Conservation (phyloP, 2,329 filamentous ascomycete genomes). For the Neurospora crassa region DNA sequence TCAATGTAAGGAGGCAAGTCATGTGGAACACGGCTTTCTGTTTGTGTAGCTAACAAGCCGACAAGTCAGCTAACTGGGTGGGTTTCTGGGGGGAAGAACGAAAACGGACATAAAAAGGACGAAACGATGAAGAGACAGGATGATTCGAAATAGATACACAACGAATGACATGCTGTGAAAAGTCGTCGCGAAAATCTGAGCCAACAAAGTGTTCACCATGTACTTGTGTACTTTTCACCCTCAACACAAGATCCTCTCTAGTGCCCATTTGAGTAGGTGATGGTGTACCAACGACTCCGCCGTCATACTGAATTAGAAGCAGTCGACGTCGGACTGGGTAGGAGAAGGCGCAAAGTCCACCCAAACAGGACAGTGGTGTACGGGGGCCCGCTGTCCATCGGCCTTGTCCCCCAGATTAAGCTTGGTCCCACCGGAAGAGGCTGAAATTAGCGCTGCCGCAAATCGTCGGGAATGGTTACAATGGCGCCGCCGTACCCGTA, state of each 20-base stretch:
- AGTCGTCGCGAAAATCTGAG: not conserved
- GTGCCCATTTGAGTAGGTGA: not conserved
- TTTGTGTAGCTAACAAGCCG: not conserved
- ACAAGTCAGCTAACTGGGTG: not conserved
- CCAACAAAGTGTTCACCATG: not conserved
- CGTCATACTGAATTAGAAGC: not conserved
- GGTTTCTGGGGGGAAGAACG: not conserved
- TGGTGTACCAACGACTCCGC: not conserved
- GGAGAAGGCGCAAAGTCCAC: not conserved
- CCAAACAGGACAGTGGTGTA: not conserved
- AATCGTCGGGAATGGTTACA: not conserved
- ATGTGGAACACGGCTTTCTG: not conserved
- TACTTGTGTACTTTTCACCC: too few species aligned
- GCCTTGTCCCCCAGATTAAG: not conserved
- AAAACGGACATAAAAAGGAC: not conserved
- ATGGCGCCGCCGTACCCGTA: not conserved
- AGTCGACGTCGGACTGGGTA: not conserved
- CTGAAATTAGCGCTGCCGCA: not conserved
- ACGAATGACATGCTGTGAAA: not conserved
- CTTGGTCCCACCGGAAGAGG: not conserved
- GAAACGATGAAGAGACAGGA: not conserved
- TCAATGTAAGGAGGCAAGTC: not conserved
- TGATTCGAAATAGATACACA: not conserved
- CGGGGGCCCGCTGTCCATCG: not conserved
- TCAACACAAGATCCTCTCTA: not conserved